Percentiles rank a stretch among this genome's conserved stretches.
phyloP scores from a whole-genome alignment of 225 moss, liverwort and hornwort species.

The Sphagnum contortum region DNA sequence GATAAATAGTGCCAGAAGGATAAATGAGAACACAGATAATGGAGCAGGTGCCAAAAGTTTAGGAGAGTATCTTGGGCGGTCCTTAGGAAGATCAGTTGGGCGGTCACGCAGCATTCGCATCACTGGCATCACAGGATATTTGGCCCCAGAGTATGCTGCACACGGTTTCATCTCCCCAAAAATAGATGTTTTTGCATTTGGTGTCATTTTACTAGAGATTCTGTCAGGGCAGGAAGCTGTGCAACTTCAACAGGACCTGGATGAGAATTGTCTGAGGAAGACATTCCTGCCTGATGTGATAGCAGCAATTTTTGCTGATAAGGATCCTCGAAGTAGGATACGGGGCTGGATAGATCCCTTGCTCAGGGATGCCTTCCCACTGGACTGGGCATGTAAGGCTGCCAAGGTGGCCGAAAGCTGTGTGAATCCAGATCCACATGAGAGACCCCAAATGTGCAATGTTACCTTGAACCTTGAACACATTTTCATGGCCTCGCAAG shows the following conservation, averaged over 20 bases:
- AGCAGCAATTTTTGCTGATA: constrained; percentile 45
- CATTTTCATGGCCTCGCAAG: constrained; percentile 49
- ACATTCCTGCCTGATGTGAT: constrained; percentile 54
- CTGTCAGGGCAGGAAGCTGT: constrained; percentile 80
- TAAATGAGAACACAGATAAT: too few relatives aligned
- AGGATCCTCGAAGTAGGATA: constrained; percentile 48
- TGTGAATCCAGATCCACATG: constrained; percentile 47
- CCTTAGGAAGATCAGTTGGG: constrained; percentile 15
- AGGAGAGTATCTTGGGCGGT: constrained; percentile 7
- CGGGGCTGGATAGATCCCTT: constrained; percentile 81
- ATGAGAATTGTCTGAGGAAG: constrained; percentile 29
- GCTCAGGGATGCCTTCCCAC: constrained; percentile 63
- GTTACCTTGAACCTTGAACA: constrained; percentile 56
- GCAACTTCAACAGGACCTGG: constrained; percentile 24
- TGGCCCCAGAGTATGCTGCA: constrained; percentile 82
- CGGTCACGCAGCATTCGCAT: constrained; percentile 76
- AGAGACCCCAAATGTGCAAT: constrained; percentile 66
- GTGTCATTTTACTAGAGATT: constrained; percentile 78
- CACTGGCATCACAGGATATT: constrained; percentile 81
- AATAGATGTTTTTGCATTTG: constrained; percentile 74
- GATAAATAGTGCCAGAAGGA: too few relatives aligned
- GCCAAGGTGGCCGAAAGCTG: constrained; percentile 69
- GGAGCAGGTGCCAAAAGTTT: too few relatives aligned
- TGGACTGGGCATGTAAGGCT: constrained; percentile 50
- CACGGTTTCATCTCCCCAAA: constrained; percentile 53